Evolutionary conservation across 164 flowering plant species (phyloP).

Genomic region (Magnolia changhungtana): DNA sequence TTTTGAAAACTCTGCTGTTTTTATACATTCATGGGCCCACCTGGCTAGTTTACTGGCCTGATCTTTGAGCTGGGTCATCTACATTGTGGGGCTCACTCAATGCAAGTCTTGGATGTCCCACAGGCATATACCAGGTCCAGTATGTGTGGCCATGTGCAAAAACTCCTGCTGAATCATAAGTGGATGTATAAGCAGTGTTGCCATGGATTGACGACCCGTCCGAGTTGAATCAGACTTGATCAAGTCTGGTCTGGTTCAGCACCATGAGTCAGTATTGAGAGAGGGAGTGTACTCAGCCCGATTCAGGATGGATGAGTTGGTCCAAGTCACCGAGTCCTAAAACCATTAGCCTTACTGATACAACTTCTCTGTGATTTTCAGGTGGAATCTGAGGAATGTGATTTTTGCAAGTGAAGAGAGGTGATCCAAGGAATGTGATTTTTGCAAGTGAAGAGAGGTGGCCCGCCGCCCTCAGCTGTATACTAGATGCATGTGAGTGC

Average conservation of each 20-base stretch:
- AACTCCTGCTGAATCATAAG: too few relatives aligned
- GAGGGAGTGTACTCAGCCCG: too few relatives aligned
- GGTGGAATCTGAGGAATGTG: constrained; percentile 2
- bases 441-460: constrained; percentile 5
- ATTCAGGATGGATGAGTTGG: too few relatives aligned
- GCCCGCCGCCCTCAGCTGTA: background rate
- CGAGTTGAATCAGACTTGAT: too few relatives aligned
- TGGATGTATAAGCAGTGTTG: too few relatives aligned
- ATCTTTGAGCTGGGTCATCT: background rate
- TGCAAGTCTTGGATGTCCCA: background rate
- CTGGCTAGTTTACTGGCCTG: background rate
- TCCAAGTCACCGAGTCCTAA: too few relatives aligned
- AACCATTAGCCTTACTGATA: too few relatives aligned
- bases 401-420: constrained; percentile 9
- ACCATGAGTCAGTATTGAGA: too few relatives aligned
- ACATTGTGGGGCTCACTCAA: background rate
- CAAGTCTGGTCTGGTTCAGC: too few relatives aligned
- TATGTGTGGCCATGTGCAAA: too few relatives aligned
- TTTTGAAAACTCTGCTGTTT: background rate
- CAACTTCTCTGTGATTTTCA: constrained; percentile 3
- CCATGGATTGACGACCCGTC: too few relatives aligned
- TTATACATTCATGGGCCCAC: background rate
- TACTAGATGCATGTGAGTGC: background rate
- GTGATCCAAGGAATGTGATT: background rate
- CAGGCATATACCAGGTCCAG: too few relatives aligned